Percentiles rank a stretch among this genome's conserved stretches.
Evolutionary conservation across 2,329 filamentous ascomycete genomes (phyloP).

Genomic region (Cytospora leucostoma): DNA sequence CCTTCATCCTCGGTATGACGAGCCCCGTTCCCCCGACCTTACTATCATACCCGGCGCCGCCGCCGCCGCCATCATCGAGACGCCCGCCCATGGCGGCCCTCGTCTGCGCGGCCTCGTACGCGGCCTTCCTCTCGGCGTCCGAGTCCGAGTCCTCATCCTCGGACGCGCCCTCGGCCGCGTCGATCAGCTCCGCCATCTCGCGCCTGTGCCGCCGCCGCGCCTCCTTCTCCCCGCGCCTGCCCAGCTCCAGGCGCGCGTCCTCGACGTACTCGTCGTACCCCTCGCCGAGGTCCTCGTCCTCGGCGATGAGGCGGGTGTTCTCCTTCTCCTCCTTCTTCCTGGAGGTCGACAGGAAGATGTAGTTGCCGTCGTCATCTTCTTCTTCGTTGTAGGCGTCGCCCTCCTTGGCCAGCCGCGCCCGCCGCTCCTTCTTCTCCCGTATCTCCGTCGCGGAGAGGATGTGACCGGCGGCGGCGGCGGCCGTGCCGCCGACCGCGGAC

Average conservation of each 20-base stretch:
- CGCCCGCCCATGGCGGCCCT: conserved; percentile 78
- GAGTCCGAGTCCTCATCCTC: conserved; percentile 66
- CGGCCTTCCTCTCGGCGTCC: conserved; percentile 70
- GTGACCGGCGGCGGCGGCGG: conserved; percentile 33
- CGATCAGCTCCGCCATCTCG: conserved; percentile 82
- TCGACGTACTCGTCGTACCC: conserved; percentile 92
- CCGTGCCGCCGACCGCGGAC: conserved; percentile 29
- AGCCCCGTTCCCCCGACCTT: conserved; percentile 39
- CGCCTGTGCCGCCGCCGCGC: conserved; percentile 65
- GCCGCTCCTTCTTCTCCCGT: conserved; percentile 83
- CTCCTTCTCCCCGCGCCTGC: conserved; percentile 76
- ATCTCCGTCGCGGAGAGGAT: conserved; percentile 87
- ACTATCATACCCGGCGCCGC: conserved; percentile 44
- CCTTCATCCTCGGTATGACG: conserved; percentile 67
- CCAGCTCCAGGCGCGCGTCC: conserved; percentile 77
- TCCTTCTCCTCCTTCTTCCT: conserved; percentile 58
- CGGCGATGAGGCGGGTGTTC: conserved; percentile 73
- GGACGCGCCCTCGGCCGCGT: conserved; percentile 56
- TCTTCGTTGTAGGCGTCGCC: conserved; percentile 64
- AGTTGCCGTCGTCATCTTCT: conserved; percentile 44
- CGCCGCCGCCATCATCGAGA: conserved; percentile 38
- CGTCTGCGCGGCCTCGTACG: conserved; percentile 86
- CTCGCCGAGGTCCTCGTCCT: conserved; percentile 91
- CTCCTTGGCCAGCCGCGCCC: conserved; percentile 73
- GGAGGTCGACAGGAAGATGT: conserved; percentile 37